Evolutionary conservation across 805 yeast species (phyloP), one percentile per base, ranked within the genome.

Genomic region (Clavispora asparagi): DNA sequence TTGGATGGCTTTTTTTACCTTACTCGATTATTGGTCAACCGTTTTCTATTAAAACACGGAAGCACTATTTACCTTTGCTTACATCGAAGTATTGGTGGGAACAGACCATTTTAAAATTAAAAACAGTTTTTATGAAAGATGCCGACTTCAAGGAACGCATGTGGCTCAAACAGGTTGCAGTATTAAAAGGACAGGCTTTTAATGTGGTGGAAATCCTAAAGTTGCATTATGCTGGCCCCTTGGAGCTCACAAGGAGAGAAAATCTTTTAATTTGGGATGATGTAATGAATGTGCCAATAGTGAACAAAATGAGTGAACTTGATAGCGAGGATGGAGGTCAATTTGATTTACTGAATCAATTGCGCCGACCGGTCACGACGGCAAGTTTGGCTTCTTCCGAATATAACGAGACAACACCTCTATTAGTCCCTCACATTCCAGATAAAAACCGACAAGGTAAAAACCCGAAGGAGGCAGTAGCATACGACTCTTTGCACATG

Each of bases 131-230:
- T 51, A 64, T 73, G 41, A 66, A 74, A 36, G 90, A 85, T 56
- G 59, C 72, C 0, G 87, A 83, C 46, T 85, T 82, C 60, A 81
- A 77, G 50, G 79, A 77, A 45, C 64, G 87, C 38, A 74, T 83
- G 81, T 85, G 86, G 81, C 68, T 63, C 28, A 77, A 77, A 48
- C 91, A 85, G 54, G 70, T 84, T 69, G 82, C 86, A 0, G 84
- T 85, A 3, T 56, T 85, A 57, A 85, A 85, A 57, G 92, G 91
- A 0, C 91, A 85, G 58, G 87, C 91, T 0, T 84, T 82, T 65
- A 84, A 83, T 52, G 83, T 85, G 3, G 85, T 83, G 4, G 88
- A 85, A 54, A 73, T 84, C 1, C 61, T 85, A 44, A 80, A 80
- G 55, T 64, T 67, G 29, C 68, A 73, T 1, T 71, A 75, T 19